Evolutionary conservation across 345 rosid species (phyloP).

Genomic region (Hevea brasiliensis): DNA sequence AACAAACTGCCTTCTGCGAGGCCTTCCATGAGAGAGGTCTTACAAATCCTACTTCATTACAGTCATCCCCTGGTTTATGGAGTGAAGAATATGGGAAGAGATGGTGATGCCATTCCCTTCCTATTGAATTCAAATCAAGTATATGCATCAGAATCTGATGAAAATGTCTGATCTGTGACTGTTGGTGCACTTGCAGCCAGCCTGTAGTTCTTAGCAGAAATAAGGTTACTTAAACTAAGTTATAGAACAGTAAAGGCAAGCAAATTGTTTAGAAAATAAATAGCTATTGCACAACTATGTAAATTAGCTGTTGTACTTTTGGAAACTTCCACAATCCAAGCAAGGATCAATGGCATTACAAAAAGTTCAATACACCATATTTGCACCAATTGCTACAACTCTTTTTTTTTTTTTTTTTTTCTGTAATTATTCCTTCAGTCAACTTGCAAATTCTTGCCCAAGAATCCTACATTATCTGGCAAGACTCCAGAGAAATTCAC

Average conservation of each 20-base stretch:
- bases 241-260: not conserved
- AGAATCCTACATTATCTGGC: too few relatives aligned
- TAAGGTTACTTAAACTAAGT: not conserved
- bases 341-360: too few relatives aligned
- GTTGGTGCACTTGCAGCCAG: not conserved
- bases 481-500: too few relatives aligned
- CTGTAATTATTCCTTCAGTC: too few relatives aligned
- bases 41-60: slow-evolving; percentile 16
- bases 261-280: not conserved
- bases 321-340: too few relatives aligned
- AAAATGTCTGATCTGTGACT: not conserved
- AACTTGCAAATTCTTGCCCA: too few relatives aligned
- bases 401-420: too few relatives aligned
- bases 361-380: too few relatives aligned
- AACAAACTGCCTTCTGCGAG: slow-evolving; percentile 11
- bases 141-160: not conserved
- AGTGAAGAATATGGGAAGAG: slow-evolving; percentile 15
- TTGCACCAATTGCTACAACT: too few relatives aligned
- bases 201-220: not conserved
- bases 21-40: slow-evolving; percentile 24
- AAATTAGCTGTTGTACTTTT: too few relatives aligned
- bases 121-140: slow-evolving; percentile 16
- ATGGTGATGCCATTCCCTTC: slow-evolving; percentile 23
- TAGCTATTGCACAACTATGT: too few relatives aligned
- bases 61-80: not conserved